phyloP scores from a whole-genome alignment of 345 rosid genomes.

The Streptanthus diversifolius region DNA sequence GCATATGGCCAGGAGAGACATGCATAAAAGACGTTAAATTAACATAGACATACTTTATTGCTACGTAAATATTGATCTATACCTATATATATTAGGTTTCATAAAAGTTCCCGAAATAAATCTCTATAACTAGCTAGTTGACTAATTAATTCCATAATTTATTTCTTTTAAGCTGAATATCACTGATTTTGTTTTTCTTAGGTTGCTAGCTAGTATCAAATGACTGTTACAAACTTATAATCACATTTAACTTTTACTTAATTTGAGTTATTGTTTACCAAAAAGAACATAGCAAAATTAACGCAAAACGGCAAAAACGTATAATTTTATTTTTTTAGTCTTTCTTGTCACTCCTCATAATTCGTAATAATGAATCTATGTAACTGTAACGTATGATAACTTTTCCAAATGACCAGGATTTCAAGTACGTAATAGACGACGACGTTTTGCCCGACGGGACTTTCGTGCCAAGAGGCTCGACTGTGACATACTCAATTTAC shows the following conservation, averaged over 20 bases:
- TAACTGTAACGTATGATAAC: conserved; percentile 20
- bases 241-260: conserved; percentile 2
- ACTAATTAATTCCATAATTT: background rate
- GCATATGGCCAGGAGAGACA: conserved; percentile 1
- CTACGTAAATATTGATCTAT: background rate
- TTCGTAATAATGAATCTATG: conserved; percentile 1
- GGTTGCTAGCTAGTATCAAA: conserved; percentile 14
- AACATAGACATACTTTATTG: background rate
- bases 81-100: background rate
- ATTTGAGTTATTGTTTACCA: conserved; percentile 5
- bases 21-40: background rate
- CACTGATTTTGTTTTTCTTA: background rate
- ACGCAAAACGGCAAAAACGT: background rate
- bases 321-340: background rate
- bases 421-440: conserved; percentile 68
- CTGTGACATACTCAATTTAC: conserved; percentile 83
- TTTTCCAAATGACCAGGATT: conserved; percentile 40
- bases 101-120: background rate
- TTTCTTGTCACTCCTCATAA: background rate
- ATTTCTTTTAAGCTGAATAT: conserved; percentile 1
- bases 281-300: background rate
- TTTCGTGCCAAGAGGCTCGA: conserved; percentile 71
- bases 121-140: conserved; percentile 6
- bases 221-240: conserved; percentile 18
- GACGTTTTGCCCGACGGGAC: conserved; percentile 83